Conservation (phyloP, 192 early-diverging fungal genomes). For the Pilobolus umbonatus region DNA sequence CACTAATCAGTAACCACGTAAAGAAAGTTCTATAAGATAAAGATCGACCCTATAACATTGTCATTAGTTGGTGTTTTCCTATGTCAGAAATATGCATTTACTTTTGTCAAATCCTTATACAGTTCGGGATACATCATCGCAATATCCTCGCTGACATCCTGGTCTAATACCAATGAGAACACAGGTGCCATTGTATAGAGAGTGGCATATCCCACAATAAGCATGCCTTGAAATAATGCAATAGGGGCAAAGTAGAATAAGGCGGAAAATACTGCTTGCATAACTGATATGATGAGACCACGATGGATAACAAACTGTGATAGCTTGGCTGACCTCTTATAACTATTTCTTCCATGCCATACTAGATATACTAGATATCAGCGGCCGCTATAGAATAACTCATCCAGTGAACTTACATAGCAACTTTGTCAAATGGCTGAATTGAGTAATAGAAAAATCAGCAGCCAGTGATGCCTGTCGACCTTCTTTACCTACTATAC, state of each 20-base stretch:
- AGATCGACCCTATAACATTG: slow-evolving; percentile 60
- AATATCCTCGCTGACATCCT: slow-evolving; percentile 84
- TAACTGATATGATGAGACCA: slow-evolving; percentile 95
- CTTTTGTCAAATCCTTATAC: slow-evolving; percentile 93
- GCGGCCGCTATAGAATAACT: neutral
- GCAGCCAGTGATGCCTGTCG: slow-evolving; percentile 91
- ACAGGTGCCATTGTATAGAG: slow-evolving; percentile 96
- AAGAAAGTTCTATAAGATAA: slow-evolving; percentile 93
- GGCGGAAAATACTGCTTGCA: slow-evolving; percentile 96
- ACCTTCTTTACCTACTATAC: slow-evolving; percentile 96
- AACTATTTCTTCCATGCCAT: slow-evolving; percentile 96
- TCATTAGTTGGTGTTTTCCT: neutral
- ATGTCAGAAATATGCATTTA: slow-evolving; percentile 7
- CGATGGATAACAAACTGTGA: slow-evolving; percentile 98
- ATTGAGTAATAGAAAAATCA: slow-evolving; percentile 90
- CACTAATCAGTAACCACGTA: slow-evolving; percentile 89
- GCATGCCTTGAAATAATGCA: slow-evolving; percentile 85
- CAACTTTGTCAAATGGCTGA: slow-evolving; percentile 77
- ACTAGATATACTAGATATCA: slow-evolving; percentile 32
- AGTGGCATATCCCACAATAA: slow-evolving; percentile 87
- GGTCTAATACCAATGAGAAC: slow-evolving; percentile 91
- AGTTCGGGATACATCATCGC: slow-evolving; percentile 91
- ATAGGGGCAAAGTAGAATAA: slow-evolving; percentile 98
- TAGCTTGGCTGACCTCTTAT: slow-evolving; percentile 90
- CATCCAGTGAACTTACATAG: slow-evolving; percentile 43